These are phyloP conservation scores for Hypericum perforatum DNA, from an alignment of 345 rosid species.

Conservation along the genomic window DNA sequence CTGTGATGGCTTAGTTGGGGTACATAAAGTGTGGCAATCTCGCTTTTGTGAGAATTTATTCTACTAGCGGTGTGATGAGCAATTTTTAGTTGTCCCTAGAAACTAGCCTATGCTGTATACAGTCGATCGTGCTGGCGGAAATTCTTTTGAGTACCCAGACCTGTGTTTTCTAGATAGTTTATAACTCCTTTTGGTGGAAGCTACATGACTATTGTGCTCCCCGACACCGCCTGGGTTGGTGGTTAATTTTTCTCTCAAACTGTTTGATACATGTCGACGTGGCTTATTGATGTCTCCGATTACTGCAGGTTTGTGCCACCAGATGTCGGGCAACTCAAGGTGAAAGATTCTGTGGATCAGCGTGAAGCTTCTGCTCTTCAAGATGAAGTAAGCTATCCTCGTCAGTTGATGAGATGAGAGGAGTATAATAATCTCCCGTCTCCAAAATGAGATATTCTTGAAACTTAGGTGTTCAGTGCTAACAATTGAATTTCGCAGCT, in stretches of 20 bases:
- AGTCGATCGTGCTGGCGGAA: too few species aligned
- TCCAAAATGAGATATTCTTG: constrained; percentile 4
- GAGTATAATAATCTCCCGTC: neutral
- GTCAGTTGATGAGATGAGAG: neutral
- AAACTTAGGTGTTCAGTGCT: neutral
- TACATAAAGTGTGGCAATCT: too few species aligned
- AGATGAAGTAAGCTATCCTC: constrained; percentile 69
- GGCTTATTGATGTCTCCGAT: constrained; percentile 10
- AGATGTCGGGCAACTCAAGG: constrained; percentile 46
- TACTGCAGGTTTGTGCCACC: constrained; percentile 46
- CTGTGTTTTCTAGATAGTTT: too few species aligned
- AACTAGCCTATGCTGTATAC: too few species aligned
- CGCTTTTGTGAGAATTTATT: too few species aligned
- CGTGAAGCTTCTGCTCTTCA: constrained; percentile 93
- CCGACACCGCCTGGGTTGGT: neutral
- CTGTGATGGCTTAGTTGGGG: too few species aligned
- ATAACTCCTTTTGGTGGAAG: too few species aligned
- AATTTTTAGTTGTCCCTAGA: too few species aligned
- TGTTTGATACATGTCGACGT: neutral
- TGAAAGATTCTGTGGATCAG: constrained; percentile 58
- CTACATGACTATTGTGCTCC: neutral
- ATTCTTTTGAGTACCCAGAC: too few species aligned
- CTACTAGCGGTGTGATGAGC: too few species aligned
- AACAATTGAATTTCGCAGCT: constrained; percentile 40
- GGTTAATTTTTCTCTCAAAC: neutral